Conservation (phyloP, 306 rosid species). For the Lupinus albus region DNA sequence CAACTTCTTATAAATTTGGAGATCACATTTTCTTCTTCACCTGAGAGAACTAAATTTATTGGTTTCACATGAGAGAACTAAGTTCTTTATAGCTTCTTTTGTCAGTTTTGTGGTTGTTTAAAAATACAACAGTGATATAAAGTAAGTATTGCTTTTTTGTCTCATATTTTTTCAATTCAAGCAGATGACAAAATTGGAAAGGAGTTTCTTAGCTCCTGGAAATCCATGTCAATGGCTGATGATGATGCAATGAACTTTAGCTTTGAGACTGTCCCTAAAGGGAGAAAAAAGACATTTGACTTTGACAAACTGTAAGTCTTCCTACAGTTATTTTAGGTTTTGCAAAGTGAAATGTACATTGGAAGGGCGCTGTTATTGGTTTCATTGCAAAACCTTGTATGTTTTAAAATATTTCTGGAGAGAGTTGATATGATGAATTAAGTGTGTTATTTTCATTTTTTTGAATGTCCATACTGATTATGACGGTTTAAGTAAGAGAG, state of each 20-base stretch:
- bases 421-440: slow-evolving; percentile 33
- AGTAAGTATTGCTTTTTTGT: not conserved
- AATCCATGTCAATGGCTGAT: slow-evolving; percentile 73
- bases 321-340: slow-evolving; percentile 12
- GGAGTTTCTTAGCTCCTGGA: slow-evolving; percentile 87
- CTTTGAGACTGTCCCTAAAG: slow-evolving; percentile 61
- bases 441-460: slow-evolving; percentile 27
- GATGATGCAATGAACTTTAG: slow-evolving; percentile 73
- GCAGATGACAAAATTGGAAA: slow-evolving; percentile 77
- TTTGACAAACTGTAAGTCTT: slow-evolving; percentile 76
- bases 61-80: slow-evolving; percentile 7
- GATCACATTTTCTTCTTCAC: not conserved
- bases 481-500: slow-evolving; percentile 17
- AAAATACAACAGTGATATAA: slow-evolving; percentile 9
- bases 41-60: slow-evolving; percentile 2
- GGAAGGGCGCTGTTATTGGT: slow-evolving; percentile 14
- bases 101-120: slow-evolving; percentile 1
- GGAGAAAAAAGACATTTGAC: slow-evolving; percentile 70
- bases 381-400: slow-evolving; percentile 33
- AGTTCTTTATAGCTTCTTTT: not conserved
- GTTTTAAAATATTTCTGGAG: slow-evolving; percentile 28
- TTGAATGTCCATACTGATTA: slow-evolving; percentile 3
- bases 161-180: slow-evolving; percentile 32
- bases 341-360: slow-evolving; percentile 33
- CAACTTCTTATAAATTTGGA: slow-evolving; percentile 32